Evolutionary conservation across 169 alveolate genomes (phyloP), one percentile per base, ranked within the genome.

Genomic region (Plasmodium coatneyi): DNA sequence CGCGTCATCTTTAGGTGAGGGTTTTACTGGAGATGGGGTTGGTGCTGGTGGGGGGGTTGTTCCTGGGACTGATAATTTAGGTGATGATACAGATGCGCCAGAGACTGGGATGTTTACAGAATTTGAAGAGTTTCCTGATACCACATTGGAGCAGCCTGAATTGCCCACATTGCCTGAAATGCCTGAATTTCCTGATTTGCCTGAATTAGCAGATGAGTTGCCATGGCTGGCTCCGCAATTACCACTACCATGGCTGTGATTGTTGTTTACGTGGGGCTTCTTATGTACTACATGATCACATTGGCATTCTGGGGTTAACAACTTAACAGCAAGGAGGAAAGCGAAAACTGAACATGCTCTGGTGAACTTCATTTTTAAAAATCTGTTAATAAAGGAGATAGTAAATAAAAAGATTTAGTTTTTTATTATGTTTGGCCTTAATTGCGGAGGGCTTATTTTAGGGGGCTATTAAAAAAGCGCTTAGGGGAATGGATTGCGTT

Each of bases 311-410:
- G 60, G 49, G 81, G 70, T 30, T 32, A 82, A 54, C 28, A 56
- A 82, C 43, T 82, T 82, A 39, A 82, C 80, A 30, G 91, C 91
- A 82, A 82, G 43, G 66, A 82, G 25, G 28, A 56, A 28, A 16
- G 91, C 49, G 41, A 82, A 16, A 82, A 54, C 41, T 32, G 91
- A 54, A 34, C 43, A 82, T 19, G 60, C 91, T 82, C 43, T 82
- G 25, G 91, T 54, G 91, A 82, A 56, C 34, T 66, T 82, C 91
- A 82, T 82, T 82, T 82, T 82, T 30, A 32, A 60, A 25, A 79
- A 30, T 49, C 32, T 6, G 12, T 41, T 36, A 34, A 28, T 39
- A 32, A 76, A 14, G 16, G 19, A 49, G 60, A 16, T 49, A 49
- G 7, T 49, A 49, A 49, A 49, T 14, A 14, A 49, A 49, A 49